Base-by-base conservation (phyloP, 768 basidiomycete species). In the Chlorophyllum brunneum region DNA sequence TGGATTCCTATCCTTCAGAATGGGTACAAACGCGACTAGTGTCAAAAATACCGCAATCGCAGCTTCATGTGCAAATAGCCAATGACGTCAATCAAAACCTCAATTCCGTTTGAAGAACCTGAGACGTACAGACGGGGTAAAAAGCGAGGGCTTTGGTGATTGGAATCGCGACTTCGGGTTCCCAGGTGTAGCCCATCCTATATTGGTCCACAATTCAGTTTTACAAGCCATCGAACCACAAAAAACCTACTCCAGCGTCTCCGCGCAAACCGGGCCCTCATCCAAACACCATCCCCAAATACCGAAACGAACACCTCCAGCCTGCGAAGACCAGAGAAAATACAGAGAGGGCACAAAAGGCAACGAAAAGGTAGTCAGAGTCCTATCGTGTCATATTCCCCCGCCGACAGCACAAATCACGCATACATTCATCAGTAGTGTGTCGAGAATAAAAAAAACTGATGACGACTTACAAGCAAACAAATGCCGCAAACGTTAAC, bases 241-340 rank as follows among this genome's bases (percentile, higher is more conserved):
- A 16, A 10, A 33, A 39, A 53, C 64, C 33, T 54, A 73, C 70
- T 65, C 62, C 16, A 61, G 47, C 38, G 66, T 62, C 23, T 51
- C 40, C 8, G 56, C 63, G 56, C 70, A 73, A 8, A 61, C 51
- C 20, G 52, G 55, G 31, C 67, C 66, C 37, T 61, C 56, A 37
- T 69, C 68, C 16, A 70, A 57, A 60, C 73, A 75, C 73, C 73
- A 73, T 31, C 71, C 73, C 71, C 72, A 75, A 46, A 68, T 58
- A 1, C 73, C 73, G 54, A 73, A 73, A 24, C 63, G 58, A n/a
- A 73, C 70, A 8, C 73, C 73, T 37, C 64, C 64, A 2, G 67
- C 70, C 54, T 73, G 65, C 7, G 67, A 67, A 33, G 69, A 59
- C 34, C 65, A 65, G 26, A 75, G 54, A 57, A 74, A 73, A 48